Conservation (phyloP, 2,329 filamentous ascomycete genomes). For the Aschersonia sp. region DNA sequence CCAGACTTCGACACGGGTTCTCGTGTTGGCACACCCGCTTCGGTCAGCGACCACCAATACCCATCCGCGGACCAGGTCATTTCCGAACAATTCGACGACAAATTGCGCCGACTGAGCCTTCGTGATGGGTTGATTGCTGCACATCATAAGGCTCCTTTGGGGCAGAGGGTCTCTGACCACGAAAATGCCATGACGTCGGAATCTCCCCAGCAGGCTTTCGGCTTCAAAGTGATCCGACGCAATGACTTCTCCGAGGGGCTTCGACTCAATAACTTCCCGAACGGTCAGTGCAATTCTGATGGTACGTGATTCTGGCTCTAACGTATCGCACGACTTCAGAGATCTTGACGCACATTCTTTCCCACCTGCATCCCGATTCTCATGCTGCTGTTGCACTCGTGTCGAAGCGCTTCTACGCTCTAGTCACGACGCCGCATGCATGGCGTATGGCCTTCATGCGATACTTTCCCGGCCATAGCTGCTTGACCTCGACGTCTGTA, state of each 20-base stretch:
- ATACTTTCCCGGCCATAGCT: constrained; percentile 64
- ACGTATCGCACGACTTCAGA: constrained; percentile 36
- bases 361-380: constrained; percentile 75
- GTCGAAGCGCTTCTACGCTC: constrained; percentile 69
- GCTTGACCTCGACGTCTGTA: constrained; percentile 13
- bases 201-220: constrained; percentile 30
- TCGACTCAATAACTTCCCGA: constrained; percentile 52
- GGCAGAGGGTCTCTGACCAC: constrained; percentile 43
- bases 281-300: constrained; percentile 44
- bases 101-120: constrained; percentile 37
- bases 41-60: constrained; percentile 13
- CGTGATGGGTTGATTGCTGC: constrained; percentile 12
- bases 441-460: constrained; percentile 89
- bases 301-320: not conserved
- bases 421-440: constrained; percentile 83
- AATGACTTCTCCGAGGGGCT: constrained; percentile 23
- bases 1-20: constrained; percentile 11
- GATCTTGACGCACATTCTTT: constrained; percentile 80
- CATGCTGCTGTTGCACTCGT: constrained; percentile 73
- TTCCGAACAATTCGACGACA: constrained; percentile 30
- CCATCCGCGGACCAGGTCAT: constrained; percentile 19
- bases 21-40: constrained; percentile 21
- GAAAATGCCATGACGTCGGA: constrained; percentile 40
- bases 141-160: constrained; percentile 20
- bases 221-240: constrained; percentile 41